Percentiles rank a stretch among this genome's conserved stretches.
These are phyloP conservation scores for Carex kokanica DNA, from an alignment of 176 grass and related monocot genomes.

Conservation along the genomic window DNA sequence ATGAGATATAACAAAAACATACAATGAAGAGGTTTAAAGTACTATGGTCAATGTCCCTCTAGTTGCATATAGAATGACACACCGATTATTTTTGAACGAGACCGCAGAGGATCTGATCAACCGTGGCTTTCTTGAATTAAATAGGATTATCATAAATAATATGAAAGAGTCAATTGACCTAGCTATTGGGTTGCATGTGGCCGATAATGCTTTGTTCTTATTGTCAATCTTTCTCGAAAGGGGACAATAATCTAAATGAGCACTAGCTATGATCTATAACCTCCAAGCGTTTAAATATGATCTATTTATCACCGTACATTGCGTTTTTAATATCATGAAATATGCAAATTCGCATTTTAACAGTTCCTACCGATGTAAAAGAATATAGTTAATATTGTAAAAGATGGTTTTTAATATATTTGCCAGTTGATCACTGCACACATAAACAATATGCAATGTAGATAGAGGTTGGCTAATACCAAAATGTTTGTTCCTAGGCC, in stretches of 20 bases:
- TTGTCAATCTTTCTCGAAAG: neutral
- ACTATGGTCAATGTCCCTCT: too few species aligned
- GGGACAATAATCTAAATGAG: neutral
- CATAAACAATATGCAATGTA: too few species aligned
- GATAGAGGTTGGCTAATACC: too few species aligned
- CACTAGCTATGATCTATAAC: neutral
- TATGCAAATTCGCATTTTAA: too few species aligned
- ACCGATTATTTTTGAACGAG: neutral
- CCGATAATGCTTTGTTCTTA: constrained; percentile 26
- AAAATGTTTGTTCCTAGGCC: too few species aligned
- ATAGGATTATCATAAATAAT: constrained; percentile 18
- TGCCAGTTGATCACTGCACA: too few species aligned
- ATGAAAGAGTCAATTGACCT: constrained; percentile 56
- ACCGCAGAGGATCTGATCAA: constrained; percentile 29
- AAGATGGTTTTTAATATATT: too few species aligned
- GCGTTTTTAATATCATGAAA: too few species aligned
- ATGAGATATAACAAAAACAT: too few species aligned
- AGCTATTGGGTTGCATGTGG: constrained; percentile 91
- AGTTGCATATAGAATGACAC: neutral
- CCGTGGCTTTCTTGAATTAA: neutral
- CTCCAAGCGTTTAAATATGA: neutral
- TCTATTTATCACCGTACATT: neutral
- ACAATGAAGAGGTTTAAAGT: too few species aligned
- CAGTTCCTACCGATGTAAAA: too few species aligned
- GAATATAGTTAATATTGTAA: too few species aligned